Conservation (phyloP, 1,284 basidiomycete genomes). For the Peniophora sp. region DNA sequence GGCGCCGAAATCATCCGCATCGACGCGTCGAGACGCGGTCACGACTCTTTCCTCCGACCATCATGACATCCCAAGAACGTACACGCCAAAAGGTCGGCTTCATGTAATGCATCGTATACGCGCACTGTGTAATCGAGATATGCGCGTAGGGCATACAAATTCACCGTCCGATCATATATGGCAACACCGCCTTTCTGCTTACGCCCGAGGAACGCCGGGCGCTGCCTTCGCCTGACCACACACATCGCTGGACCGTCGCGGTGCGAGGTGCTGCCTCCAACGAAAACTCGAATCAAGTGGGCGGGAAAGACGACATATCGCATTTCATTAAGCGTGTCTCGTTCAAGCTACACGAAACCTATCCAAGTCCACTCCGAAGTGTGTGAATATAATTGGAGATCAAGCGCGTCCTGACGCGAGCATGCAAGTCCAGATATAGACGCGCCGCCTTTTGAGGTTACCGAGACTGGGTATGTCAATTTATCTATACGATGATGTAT, state of each 20-base stretch:
- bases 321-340: conserved; percentile 93
- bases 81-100: conserved; percentile 61
- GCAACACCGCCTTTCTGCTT: conserved; percentile 86
- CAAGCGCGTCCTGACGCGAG: background rate
- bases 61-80: conserved; percentile 52
- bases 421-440: conserved; percentile 62
- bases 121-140: background rate
- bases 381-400: conserved; percentile 20
- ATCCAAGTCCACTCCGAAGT: conserved; percentile 88
- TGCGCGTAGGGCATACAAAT: conserved; percentile 74
- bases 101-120: conserved; percentile 2
- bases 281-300: conserved; percentile 62
- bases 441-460: conserved; percentile 88
- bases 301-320: conserved; percentile 81
- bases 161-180: conserved; percentile 89
- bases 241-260: conserved; percentile 96
- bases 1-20: background rate
- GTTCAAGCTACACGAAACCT: conserved; percentile 98
- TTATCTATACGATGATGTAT: no score
- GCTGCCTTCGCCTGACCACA: conserved; percentile 64
- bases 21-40: conserved; percentile 15
- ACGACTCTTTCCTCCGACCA: conserved; percentile 12
- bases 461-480: conserved; percentile 75
- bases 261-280: conserved; percentile 73
- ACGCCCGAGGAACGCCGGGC: conserved; percentile 67